Conservation (phyloP, 345 rosid genomes). For the Sonneratia alba region DNA sequence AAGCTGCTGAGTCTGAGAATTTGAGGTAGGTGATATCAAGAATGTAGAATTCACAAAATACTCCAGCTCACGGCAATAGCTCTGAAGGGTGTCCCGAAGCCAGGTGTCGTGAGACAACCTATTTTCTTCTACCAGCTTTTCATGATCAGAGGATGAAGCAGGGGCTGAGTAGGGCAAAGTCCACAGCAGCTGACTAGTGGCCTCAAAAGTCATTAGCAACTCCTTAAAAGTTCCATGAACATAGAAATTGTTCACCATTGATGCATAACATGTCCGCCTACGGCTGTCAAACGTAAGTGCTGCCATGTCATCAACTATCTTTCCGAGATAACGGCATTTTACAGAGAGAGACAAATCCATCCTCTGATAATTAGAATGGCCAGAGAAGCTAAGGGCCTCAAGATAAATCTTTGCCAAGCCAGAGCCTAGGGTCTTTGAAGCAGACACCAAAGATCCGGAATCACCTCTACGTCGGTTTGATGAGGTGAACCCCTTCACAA, state of each 20-base stretch:
- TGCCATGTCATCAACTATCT: slow-evolving; percentile 78
- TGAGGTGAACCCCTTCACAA: slow-evolving; percentile 85
- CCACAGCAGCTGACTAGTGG: slow-evolving; percentile 90
- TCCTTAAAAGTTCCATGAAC: slow-evolving; percentile 89
- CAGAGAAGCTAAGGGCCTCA: slow-evolving; percentile 78
- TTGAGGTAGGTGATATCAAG: slow-evolving; percentile 57
- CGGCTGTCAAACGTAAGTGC: slow-evolving; percentile 72
- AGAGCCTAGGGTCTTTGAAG: slow-evolving; percentile 78
- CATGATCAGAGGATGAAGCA: slow-evolving; percentile 42
- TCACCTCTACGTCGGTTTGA: slow-evolving; percentile 91
- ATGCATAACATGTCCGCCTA: slow-evolving; percentile 67
- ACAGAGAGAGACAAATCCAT: slow-evolving; percentile 54
- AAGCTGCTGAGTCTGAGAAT: slow-evolving; percentile 81
- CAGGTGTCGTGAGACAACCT: slow-evolving; percentile 51
- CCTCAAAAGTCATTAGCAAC: slow-evolving; percentile 87
- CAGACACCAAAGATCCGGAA: slow-evolving; percentile 56
- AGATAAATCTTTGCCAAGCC: slow-evolving; percentile 71
- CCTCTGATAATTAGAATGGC: slow-evolving; percentile 51
- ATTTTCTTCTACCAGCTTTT: slow-evolving; percentile 61
- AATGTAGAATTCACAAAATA: slow-evolving; percentile 73
- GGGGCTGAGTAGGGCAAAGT: slow-evolving; percentile 48
- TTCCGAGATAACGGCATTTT: slow-evolving; percentile 89
- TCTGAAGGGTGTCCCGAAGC: slow-evolving; percentile 78
- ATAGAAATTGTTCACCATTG: slow-evolving; percentile 86
- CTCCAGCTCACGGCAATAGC: slow-evolving; percentile 69